Evolutionary conservation across 2,329 filamentous ascomycete genomes (phyloP).

Genomic region (Coleophoma crateriformis): DNA sequence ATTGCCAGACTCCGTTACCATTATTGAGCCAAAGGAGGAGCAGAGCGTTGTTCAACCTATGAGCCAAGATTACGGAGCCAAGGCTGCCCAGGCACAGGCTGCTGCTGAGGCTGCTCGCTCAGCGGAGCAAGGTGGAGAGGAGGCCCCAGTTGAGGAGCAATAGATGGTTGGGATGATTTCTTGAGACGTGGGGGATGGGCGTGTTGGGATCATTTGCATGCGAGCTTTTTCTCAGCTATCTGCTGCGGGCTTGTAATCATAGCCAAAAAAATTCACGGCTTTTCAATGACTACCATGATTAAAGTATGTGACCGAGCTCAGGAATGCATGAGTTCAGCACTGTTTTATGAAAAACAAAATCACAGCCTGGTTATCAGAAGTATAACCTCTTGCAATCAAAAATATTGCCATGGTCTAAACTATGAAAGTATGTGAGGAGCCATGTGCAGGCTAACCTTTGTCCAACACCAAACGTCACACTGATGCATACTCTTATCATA

Average conservation of each 20-base stretch:
- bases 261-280: constrained; percentile 20
- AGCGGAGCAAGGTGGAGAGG: constrained; percentile 47
- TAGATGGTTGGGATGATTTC: constrained; percentile 18
- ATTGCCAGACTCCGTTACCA: constrained; percentile 96
- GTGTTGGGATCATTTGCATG: constrained; percentile 25
- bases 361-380: no score
- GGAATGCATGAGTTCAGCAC: no score
- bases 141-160: constrained; percentile 35
- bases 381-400: background rate
- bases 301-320: no score
- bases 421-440: background rate
- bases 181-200: constrained; percentile 21
- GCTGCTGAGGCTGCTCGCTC: constrained; percentile 56
- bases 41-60: constrained; percentile 89
- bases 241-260: constrained; percentile 25
- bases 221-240: constrained; percentile 16
- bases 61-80: constrained; percentile 98
- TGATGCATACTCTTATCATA: constrained; percentile 12
- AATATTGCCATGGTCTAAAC: background rate
- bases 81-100: constrained; percentile 67
- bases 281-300: constrained; percentile 1
- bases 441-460: background rate
- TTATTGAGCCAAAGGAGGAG: constrained; percentile 99
- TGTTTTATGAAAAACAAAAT: no score
- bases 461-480: no score